These are phyloP conservation scores for Cercis canadensis DNA, from an alignment of 306 rosid species.

Conservation along the genomic window DNA sequence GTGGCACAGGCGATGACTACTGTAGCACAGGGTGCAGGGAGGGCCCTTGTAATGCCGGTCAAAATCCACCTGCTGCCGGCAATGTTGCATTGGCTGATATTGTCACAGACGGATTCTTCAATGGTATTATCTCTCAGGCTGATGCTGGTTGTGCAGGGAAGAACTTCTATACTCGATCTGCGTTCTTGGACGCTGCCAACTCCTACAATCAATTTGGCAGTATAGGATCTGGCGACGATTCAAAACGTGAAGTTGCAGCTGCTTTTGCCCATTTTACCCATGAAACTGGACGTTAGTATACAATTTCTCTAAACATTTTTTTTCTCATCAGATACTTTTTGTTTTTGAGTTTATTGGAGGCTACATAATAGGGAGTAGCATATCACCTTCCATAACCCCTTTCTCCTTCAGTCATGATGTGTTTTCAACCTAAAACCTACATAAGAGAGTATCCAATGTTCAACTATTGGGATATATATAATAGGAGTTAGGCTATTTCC, in stretches of 20 bases:
- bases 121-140: slow-evolving; percentile 54
- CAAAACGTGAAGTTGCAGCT: slow-evolving; percentile 84
- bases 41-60: slow-evolving; percentile 57
- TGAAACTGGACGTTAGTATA: slow-evolving; percentile 73
- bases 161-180: slow-evolving; percentile 58
- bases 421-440: too few relatives aligned
- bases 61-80: slow-evolving; percentile 24
- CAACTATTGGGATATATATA: too few relatives aligned
- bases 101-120: slow-evolving; percentile 60
- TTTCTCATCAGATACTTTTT: too few relatives aligned
- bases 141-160: slow-evolving; percentile 62
- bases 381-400: too few relatives aligned
- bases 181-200: slow-evolving; percentile 58
- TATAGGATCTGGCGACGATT: slow-evolving; percentile 50
- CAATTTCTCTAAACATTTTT: neutral
- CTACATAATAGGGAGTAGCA: neutral
- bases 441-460: too few relatives aligned
- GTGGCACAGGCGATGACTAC: slow-evolving; percentile 53
- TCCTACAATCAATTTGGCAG: slow-evolving; percentile 58
- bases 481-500: too few relatives aligned
- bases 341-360: neutral
- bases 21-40: slow-evolving; percentile 65
- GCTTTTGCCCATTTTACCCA: slow-evolving; percentile 86
- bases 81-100: slow-evolving; percentile 57
- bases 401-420: too few relatives aligned